Base-by-base conservation (phyloP, 768 basidiomycete genomes). In the Daedaleopsis sinensis region DNA sequence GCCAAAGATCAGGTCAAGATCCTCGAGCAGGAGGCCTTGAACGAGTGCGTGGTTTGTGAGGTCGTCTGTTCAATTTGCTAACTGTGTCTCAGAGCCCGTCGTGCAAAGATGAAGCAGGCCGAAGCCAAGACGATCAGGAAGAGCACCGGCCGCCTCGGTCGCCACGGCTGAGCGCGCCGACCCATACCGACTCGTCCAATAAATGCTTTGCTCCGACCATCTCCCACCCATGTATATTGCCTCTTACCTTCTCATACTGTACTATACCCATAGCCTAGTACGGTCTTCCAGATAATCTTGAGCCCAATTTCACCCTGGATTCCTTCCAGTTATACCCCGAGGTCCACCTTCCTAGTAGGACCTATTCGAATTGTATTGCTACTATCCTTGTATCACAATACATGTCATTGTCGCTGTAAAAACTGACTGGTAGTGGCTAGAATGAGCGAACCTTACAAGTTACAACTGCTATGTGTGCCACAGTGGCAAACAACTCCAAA, bases 41-140 rank as follows among this genome's bases (percentile, higher is more conserved):
- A 83, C 68, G 84, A 83, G 84, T 85, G 69, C 69, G 83, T 65
- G 18, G 47, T 12, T 8, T 7, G 13, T 48, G 13, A 3, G 10
- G n/a, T 18, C 23, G 13, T 38, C 23, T 44, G 5, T 18, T 10
- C 39, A 13, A n/a, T 32, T 56, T 52, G 54, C 58, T 13, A 27
- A 66, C 37, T 42, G 43, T 42, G 39, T 51, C 64, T n/a, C 65
- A 84, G 83, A 35, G 76, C 79, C 24, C 72, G 70, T 36, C 81
- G 80, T 50, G 83, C 83, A 13, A 82, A 81, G 70, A 77, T 79
- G 8, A 85, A 84, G 65, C 82, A 83, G 61, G 79, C 77, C 15
- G 80, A 84, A 65, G 78, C 80, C 8, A 81, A 82, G 68, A 72
- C 73, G 19, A 79, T 85, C 65, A 79, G 75, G 70, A 84, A 83